Evolutionary conservation across 2,329 filamentous ascomycete species (phyloP), one percentile per base, ranked within the genome.

Genomic region (Paraphaeosphaeria minitans): DNA sequence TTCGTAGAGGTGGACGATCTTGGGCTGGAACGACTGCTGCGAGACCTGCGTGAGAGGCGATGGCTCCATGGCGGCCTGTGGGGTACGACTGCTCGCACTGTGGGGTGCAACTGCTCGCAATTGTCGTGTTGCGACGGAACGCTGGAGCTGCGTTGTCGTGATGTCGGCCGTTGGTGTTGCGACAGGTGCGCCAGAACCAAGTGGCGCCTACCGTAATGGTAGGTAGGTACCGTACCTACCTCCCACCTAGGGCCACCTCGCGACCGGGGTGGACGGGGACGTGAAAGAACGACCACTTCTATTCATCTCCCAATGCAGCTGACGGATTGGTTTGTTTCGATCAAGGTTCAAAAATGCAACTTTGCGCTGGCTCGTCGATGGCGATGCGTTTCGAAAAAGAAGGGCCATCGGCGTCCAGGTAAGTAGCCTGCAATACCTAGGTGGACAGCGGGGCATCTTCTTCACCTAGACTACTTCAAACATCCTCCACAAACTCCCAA

Each of bases 21-120:
- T 99, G 55, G 91, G 94, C 79, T 96, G 90, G 76, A 99, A 97
- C 42, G 89, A 87, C 77, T 96, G 95, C 71, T 92, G 87, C 78
- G 87, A 87, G 83, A 97, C 93, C 79, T 96, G 93, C 57, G 93
- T 97, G 75, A 99, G 86, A 64, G 95, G 95, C 75, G 94, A 98
- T 69, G 88, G 85, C 82, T 96, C 92, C 92, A 96, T 96, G 53
- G 45, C 49, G 57, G n/a, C n/a, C n/a, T n/a, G 37, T n/a, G 37
- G n/a, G n/a, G n/a, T n/a, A n/a, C n/a, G n/a, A n/a, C n/a, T n/a
- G n/a, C 27, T 29, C 8, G 27, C 27, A 29, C 27, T 16, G 35
- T 14, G 35, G 37, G 7, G 37, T 16, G 37, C 37, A 4, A n/a
- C 37, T 8, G 37, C n/a, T n/a, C 37, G 37, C n/a, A 39, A 39